Evolutionary conservation across 2,329 filamentous ascomycete genomes (phyloP).

Genomic region (Helotiales sp.): DNA sequence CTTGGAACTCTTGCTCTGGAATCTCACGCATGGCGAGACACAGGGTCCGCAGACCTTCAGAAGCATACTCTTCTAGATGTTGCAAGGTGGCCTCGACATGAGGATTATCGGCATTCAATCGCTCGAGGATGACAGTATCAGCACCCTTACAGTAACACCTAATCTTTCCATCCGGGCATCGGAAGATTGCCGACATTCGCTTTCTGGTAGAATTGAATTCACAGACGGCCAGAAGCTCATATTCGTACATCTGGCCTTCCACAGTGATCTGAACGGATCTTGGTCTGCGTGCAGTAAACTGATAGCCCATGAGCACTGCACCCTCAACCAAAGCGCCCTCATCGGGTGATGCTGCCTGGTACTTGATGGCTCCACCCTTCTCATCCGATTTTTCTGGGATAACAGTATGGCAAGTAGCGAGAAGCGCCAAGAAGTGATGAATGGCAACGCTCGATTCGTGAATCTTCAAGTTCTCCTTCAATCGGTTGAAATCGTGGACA

Average conservation of each 20-base stretch:
- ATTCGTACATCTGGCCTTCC: slow-evolving; percentile 72
- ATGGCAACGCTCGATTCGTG: slow-evolving; percentile 62
- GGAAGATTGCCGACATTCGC: slow-evolving; percentile 96
- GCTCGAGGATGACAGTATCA: slow-evolving; percentile 95
- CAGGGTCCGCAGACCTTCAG: slow-evolving; percentile 89
- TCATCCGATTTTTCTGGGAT: slow-evolving; percentile 87
- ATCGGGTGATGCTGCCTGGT: slow-evolving; percentile 95
- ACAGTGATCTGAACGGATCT: slow-evolving; percentile 82
- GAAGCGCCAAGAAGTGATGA: slow-evolving; percentile 82
- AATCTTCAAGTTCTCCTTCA: slow-evolving; percentile 59
- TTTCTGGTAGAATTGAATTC: slow-evolving; percentile 99
- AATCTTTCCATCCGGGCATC: slow-evolving; percentile 94
- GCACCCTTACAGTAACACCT: slow-evolving; percentile 94
- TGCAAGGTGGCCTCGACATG: slow-evolving; percentile 87
- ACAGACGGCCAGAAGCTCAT: slow-evolving; percentile 92
- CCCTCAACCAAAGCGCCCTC: slow-evolving; percentile 96
- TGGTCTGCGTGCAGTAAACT: slow-evolving; percentile 87
- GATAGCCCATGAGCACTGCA: slow-evolving; percentile 81
- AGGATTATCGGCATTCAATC: slow-evolving; percentile 78
- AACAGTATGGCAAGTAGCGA: slow-evolving; percentile 93
- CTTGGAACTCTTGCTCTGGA: slow-evolving; percentile 81
- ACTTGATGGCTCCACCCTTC: slow-evolving; percentile 82
- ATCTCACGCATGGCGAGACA: slow-evolving; percentile 95
- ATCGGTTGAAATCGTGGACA: slow-evolving; percentile 66
- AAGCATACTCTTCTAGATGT: slow-evolving; percentile 98